Evolutionary conservation across 2,329 filamentous ascomycete genomes (phyloP), one percentile per base, ranked within the genome.

Genomic region (Calonectria pseudoreteaudii): DNA sequence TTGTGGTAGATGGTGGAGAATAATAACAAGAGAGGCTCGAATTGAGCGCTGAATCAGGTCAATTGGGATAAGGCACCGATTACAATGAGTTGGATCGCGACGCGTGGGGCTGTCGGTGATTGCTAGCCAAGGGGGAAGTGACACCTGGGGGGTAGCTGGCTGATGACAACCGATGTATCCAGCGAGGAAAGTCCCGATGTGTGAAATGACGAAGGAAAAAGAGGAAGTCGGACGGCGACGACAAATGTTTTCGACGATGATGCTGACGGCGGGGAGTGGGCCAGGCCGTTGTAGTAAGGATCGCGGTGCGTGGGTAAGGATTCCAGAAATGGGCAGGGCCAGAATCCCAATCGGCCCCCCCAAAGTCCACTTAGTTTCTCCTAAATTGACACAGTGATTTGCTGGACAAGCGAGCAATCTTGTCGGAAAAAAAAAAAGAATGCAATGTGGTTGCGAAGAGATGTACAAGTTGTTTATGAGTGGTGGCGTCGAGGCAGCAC

Each of bases 381-480:
- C 23, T 23, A 41, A 26, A 41, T 34, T 36, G 34, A 28, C 8
- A 23, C 56, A 41, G 56, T 41, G 56, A 62, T 62, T 41, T 41
- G 56, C 18, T 26, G 56, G n/a, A 20, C 56, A 62, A 23, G 23
- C 36, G 23, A 41, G 20, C 1, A n/a, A 10, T 28, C 34, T n/a
- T n/a, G n/a, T n/a, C n/a, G 56, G 34, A 62, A 56, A 16, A 38
- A 10, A 28, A 41, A 26, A 62, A 26, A 60, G 34, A 41, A 20
- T 18, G 23, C 34, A 28, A 62, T 62, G 34, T 18, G 34, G 56
- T 36, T 41, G 56, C 56, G 23, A 62, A 62, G 56, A 62, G 56
- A 62, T 62, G 56, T 62, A 41, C 34, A 62, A 41, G 56, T 41
- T 62, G 56, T 62, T 62, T 62, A 62, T 41, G 34, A 62, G 56